These are phyloP conservation scores for Xylariaceae sp. DNA, from an alignment of 2,329 filamentous ascomycete species.

Conservation along the genomic window DNA sequence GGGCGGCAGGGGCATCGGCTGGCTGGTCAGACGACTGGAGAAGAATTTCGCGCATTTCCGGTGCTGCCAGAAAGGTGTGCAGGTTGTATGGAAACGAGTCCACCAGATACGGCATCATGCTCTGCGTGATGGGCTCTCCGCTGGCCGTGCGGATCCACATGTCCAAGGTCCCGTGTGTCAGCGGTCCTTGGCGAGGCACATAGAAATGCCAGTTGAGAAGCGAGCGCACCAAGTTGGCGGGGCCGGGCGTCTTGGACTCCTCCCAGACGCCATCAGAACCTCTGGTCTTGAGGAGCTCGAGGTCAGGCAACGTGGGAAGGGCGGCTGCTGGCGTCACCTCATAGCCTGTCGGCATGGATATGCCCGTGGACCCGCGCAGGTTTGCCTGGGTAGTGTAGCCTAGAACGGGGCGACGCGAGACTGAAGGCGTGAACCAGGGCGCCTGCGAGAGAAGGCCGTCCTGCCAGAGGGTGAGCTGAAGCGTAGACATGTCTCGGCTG, in stretches of 20 bases:
- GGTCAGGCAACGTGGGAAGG: slow-evolving; percentile 10
- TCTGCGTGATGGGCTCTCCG: slow-evolving; percentile 52
- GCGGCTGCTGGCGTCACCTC: slow-evolving; percentile 3
- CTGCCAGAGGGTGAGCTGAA: slow-evolving; percentile 19
- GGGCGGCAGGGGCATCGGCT: slow-evolving; percentile 2
- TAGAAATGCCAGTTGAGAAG: slow-evolving; percentile 13
- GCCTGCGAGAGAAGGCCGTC: slow-evolving; percentile 7
- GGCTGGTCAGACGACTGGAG: slow-evolving; percentile 2
- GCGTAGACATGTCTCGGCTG: slow-evolving; percentile 11
- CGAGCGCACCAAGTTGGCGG: slow-evolving; percentile 10
- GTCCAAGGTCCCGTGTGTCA: slow-evolving; percentile 36
- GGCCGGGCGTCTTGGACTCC: slow-evolving; percentile 4
- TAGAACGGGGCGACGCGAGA: slow-evolving; percentile 9
- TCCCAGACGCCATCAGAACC: slow-evolving; percentile 14
- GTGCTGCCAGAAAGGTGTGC: slow-evolving; percentile 28
- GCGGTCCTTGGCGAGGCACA: slow-evolving; percentile 5
- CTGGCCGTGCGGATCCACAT: slow-evolving; percentile 55
- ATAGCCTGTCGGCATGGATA: slow-evolving; percentile 8
- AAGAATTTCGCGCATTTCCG: slow-evolving; percentile 8
- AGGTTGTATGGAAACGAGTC: slow-evolving; percentile 60
- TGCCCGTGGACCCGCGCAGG: slow-evolving; percentile 5
- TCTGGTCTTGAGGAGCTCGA: slow-evolving; percentile 5
- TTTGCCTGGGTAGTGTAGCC: slow-evolving; percentile 10
- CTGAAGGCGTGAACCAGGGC: slow-evolving; percentile 8
- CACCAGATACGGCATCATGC: slow-evolving; percentile 48